Base-by-base conservation (phyloP, 23 red algal genomes). In the Gracilaria gracilis region DNA sequence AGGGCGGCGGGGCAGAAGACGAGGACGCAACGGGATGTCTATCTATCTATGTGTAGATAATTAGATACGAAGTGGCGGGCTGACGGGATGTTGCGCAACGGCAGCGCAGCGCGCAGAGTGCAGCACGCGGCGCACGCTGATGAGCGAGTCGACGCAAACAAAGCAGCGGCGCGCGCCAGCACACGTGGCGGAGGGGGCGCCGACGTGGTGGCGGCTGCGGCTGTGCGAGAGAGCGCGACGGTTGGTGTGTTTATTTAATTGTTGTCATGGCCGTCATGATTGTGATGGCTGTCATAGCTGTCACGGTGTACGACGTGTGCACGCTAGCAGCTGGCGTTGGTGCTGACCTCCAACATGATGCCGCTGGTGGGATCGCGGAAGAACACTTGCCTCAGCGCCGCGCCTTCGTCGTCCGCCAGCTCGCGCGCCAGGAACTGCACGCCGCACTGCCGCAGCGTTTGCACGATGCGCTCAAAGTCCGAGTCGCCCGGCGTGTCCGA, bases 321-420 rank as follows among this genome's bases (percentile, higher is more conserved):
- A n/a, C n/a, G n/a, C n/a, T n/a, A 88, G 69, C 84, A 88, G 47
- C 29, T 54, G 14, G 69, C 15, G 67, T 72, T 88, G 36, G 84
- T 88, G 69, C 84, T 88, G 6, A 88, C 71, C 34, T 88, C 84
- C 3, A 88, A 62, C 9, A 88, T 46, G 15, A 88, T 36, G 14
- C 84, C 84, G 67, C 84, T 88, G 15, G 84, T 39, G 1, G 84
- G 84, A 32, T 88, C 84, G 32, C 70, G 28, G 38, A 88, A 88
- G 53, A 88, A 88, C 15, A 88, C 36, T 31, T 88, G 84, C 28
- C 65, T 72, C 9, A 88, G 70, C 42, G 42, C 5, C 42, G 11
- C 5, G 5, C 42, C 42, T 17, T 78, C 48, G 13, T 78, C 67
- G 17, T 54, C 29, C n/a, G n/a, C n/a, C 39, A 88, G 74, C 9